Percentiles rank a stretch among this genome's conserved stretches.
Evolutionary conservation across 495 filamentous ascomycete species (phyloP).

Genomic region (Xeromyces bisporus): DNA sequence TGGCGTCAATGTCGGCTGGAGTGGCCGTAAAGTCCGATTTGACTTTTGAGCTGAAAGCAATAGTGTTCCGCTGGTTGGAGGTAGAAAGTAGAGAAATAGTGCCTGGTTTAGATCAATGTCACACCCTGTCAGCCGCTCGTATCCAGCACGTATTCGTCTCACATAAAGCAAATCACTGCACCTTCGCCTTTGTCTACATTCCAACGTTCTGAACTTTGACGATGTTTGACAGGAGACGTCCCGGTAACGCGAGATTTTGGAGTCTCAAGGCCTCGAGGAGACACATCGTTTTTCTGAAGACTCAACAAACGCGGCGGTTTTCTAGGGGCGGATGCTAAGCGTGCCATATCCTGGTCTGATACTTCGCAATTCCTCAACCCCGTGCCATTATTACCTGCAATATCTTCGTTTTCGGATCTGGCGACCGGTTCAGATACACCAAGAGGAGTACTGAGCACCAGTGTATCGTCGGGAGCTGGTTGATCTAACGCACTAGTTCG

Average conservation of each 20-base stretch:
- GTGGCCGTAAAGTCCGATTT: constrained; percentile 8
- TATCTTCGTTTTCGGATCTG: constrained; percentile 2
- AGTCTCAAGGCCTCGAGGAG: constrained; percentile 7
- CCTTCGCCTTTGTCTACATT: constrained; percentile 11
- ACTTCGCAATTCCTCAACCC: constrained; percentile 8
- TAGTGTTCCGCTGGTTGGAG: constrained; percentile 5
- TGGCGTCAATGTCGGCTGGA: constrained; percentile 34
- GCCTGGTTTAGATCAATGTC: constrained; percentile 10
- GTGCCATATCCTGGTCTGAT: constrained; percentile 35
- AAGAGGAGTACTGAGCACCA: not conserved
- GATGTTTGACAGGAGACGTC: constrained; percentile 14
- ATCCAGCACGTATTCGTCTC: constrained; percentile 16
- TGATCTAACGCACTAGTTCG: constrained; percentile 5
- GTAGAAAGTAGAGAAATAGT: constrained; percentile 9
- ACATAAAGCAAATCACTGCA: constrained; percentile 2
- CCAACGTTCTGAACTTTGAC: constrained; percentile 7
- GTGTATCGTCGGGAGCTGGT: constrained; percentile 1
- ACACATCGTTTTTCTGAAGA: constrained; percentile 9
- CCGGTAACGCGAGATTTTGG: constrained; percentile 1
- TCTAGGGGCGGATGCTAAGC: constrained; percentile 33
- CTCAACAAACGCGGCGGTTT: constrained; percentile 34
- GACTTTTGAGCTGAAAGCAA: constrained; percentile 10
- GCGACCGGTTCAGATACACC: constrained; percentile 3
- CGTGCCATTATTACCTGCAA: constrained; percentile 8
- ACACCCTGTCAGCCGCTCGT: constrained; percentile 14